Base-by-base conservation (phyloP, 495 filamentous ascomycete genomes). In the Tricharina praecox region DNA sequence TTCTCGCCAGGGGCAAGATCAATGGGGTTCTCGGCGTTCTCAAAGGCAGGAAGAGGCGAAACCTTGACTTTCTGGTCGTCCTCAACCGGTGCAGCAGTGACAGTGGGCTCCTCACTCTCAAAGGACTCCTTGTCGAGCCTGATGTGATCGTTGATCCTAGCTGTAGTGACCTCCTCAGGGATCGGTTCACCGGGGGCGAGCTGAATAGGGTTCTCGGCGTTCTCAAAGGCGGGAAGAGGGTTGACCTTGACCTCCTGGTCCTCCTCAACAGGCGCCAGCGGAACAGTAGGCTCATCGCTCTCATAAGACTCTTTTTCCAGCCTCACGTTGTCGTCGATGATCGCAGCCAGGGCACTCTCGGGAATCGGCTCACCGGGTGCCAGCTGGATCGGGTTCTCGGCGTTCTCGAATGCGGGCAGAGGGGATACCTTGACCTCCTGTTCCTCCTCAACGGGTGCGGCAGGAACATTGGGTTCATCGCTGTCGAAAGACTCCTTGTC, bases 401-500 rank as follows among this genome's bases (percentile, higher is more conserved):
- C 69, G 48, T 82, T 82, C 23, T 67, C 72, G 20, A 83, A 76
- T 33, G 84, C 85, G 7, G 87, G 85, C 21, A 86, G 65, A 8
- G 80, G 80, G 53, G 78, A 75, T 50, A 92, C 18, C 30, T 50
- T 37, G 28, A 21, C 26, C 23, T 50, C 30, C 18, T 50, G 2
- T 47, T 32, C 39, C 34, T 32, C 32, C 3, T 8, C 24, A 16
- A 30, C 40, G 4, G 33, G 39, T 19, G 11, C 21, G 18, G 25
- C 39, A 1, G 41, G 42, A 21, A 44, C 10, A n/a, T 13, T 23
- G 25, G 73, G 60, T 56, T 77, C 78, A 58, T 73, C 74, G 53
- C 77, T 77, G 57, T 93, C 79, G 60, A 93, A 93, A 0, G 80
- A 85, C 52, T 75, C 79, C 63, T 82, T 71, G 60, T 93, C 85